Percentiles rank a stretch among this genome's conserved stretches.
Conservation (phyloP, 805 yeast species). For the Candida namnaoensis region DNA sequence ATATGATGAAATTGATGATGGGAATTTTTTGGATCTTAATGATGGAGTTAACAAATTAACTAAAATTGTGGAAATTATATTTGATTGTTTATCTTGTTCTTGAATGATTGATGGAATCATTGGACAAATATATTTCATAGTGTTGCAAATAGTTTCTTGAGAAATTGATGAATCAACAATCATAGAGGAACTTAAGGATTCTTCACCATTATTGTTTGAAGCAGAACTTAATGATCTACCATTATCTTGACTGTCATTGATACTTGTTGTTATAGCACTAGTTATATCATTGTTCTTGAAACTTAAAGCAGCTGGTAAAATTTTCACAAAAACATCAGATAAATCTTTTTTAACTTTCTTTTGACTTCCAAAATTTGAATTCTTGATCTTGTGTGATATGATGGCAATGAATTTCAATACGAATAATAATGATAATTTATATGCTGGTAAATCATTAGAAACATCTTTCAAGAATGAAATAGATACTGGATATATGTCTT, state of each 20-base stretch:
- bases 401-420: slow-evolving; percentile 43
- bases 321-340: slow-evolving; percentile 32
- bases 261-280: slow-evolving; percentile 7
- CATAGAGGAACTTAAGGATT: slow-evolving; percentile 4
- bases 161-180: slow-evolving; percentile 4
- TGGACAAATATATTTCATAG: slow-evolving; percentile 29
- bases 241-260: background rate
- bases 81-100: slow-evolving; percentile 54
- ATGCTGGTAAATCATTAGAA: slow-evolving; percentile 34
- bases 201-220: slow-evolving; percentile 11
- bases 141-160: slow-evolving; percentile 35
- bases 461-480: slow-evolving; percentile 54
- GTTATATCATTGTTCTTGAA: slow-evolving; percentile 10
- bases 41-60: slow-evolving; percentile 45
- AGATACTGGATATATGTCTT: slow-evolving; percentile 65
- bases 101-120: slow-evolving; percentile 16
- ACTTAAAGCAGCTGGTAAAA: slow-evolving; percentile 22
- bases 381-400: slow-evolving; percentile 47
- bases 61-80: slow-evolving; percentile 42
- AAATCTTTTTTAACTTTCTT: slow-evolving; percentile 49
- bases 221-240: slow-evolving; percentile 4
- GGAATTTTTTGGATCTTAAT: slow-evolving; percentile 34
- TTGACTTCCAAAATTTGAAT: slow-evolving; percentile 53
- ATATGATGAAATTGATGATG: slow-evolving; percentile 27
- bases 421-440: slow-evolving; percentile 40